Evolutionary conservation across 192 early-diverging fungal genomes (phyloP).

Genomic region (Radiomyces spectabilis): DNA sequence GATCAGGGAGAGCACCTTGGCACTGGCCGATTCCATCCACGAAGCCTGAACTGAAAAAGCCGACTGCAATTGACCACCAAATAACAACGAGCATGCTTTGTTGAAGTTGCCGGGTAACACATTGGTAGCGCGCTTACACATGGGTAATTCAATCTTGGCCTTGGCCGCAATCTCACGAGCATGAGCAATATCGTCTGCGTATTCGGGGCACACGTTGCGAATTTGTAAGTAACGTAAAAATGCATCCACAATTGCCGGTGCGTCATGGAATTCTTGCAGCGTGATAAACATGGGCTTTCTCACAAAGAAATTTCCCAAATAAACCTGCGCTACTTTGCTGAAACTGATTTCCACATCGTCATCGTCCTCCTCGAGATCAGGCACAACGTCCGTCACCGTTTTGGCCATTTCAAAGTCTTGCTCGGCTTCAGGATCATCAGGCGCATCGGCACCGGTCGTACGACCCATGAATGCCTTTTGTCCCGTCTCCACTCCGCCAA

Average conservation of each 20-base stretch:
- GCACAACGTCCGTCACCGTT: constrained; percentile 26
- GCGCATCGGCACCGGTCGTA: constrained; percentile 17
- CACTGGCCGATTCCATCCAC: not conserved
- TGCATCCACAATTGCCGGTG: constrained; percentile 33
- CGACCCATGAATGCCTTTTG: constrained; percentile 43
- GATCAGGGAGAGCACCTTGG: not conserved
- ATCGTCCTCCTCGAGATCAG: constrained; percentile 30
- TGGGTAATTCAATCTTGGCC: constrained; percentile 41
- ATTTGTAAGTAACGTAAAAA: constrained; percentile 42
- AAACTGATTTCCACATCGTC: constrained; percentile 33
- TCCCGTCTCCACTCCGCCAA: constrained; percentile 44
- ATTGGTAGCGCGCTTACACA: constrained; percentile 32
- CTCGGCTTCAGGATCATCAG: constrained; percentile 27
- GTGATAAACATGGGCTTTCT: constrained; percentile 35
- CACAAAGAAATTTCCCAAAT: constrained; percentile 44
- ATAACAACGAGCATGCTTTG: constrained; percentile 43
- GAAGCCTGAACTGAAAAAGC: constrained; percentile 15
- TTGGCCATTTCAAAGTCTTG: constrained; percentile 33
- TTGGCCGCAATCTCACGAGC: constrained; percentile 32
- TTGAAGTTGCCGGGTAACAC: constrained; percentile 39
- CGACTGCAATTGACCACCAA: constrained; percentile 33
- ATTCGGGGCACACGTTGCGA: constrained; percentile 43
- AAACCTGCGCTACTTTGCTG: constrained; percentile 35
- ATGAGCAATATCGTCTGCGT: constrained; percentile 33
- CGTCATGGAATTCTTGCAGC: constrained; percentile 34